Base-by-base conservation (phyloP, 495 filamentous ascomycete genomes). In the Peziza echinospora region DNA sequence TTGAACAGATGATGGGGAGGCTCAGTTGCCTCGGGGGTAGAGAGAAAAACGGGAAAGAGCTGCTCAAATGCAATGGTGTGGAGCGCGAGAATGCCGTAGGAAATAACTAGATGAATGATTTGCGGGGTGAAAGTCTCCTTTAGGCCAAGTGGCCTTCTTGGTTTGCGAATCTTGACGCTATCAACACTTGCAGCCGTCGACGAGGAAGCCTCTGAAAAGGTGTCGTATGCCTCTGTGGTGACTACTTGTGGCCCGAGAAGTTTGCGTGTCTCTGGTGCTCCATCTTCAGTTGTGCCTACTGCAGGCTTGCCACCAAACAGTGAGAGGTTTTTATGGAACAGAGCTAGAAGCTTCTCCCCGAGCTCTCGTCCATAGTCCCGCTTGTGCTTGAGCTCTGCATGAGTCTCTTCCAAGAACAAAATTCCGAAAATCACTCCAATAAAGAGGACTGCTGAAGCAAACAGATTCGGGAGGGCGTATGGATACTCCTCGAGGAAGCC, bases 71-170 rank as follows among this genome's bases (percentile, higher is more conserved):
- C 84, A 58, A 97, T 93, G 44, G 79, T 81, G 55, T 84, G 79
- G 82, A 92, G 94, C 50, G 89, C 89, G 24, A 97, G 70, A 54
- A 97, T 82, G 28, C 89, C 91, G 55, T 89, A 93, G 45, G 76
- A 82, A 43, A 86, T 61, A 51, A 96, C 93, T 51, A 81, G 82
- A 39, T 83, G 64, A 43, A 91, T 59, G 43, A 96, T 80, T 44
- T 85, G 82, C 54, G 63, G 71, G 16, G 80, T 93, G 58, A 97
- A 92, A 5, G 72, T 72, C 51, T 71, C 71, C 48, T 55, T 51
- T 5, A 51, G 51, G 24, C 60, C 26, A 13, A 45, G 43, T 54
- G 60, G 49, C 53, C 58, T 24, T 62, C 59, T 49, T 46, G 60
- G 41, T 46, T 53, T 49, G 2, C 47, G 44, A 37, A 45, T 52